A percentile compares a stretch with the other conserved stretches of the same genome.
These are phyloP conservation scores for Candida jianshihensis DNA, from an alignment of 805 yeast species.

Conservation along the genomic window DNA sequence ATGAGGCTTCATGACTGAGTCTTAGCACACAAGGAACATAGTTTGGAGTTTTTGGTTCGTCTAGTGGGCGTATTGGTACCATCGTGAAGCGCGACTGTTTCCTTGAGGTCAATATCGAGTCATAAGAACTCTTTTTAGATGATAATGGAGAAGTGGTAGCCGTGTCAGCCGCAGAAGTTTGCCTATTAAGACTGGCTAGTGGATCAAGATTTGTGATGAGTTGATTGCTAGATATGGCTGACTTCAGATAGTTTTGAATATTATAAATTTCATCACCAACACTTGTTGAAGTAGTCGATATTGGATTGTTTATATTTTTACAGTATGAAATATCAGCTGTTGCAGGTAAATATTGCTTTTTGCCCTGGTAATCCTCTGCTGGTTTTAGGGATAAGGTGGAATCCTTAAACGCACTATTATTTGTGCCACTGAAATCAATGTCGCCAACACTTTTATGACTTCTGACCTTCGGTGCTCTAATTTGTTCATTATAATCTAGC, in stretches of 20 bases:
- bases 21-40: constrained; percentile 75
- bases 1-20: constrained; percentile 14
- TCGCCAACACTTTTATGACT: constrained; percentile 2
- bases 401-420: constrained; percentile 4
- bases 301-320: neutral
- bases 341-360: constrained; percentile 3
- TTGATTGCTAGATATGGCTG: neutral
- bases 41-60: constrained; percentile 65
- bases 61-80: constrained; percentile 48
- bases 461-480: constrained; percentile 23
- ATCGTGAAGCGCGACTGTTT: constrained; percentile 14
- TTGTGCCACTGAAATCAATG: constrained; percentile 11
- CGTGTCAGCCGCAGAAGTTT: too few species aligned
- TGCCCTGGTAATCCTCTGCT: neutral
- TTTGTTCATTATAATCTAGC: constrained; percentile 22
- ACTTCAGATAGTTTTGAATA: constrained; percentile 7
- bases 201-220: neutral
- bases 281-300: constrained; percentile 2
- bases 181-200: neutral
- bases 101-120: constrained; percentile 14
- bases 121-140: constrained; percentile 18
- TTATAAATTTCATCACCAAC: constrained; percentile 4
- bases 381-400: constrained; percentile 3
- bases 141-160: constrained; percentile 10
- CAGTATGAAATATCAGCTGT: constrained; percentile 2